These are phyloP conservation scores for Rhytidiadelphus loreus DNA, from an alignment of 225 moss, liverwort and hornwort genomes.

Conservation along the genomic window DNA sequence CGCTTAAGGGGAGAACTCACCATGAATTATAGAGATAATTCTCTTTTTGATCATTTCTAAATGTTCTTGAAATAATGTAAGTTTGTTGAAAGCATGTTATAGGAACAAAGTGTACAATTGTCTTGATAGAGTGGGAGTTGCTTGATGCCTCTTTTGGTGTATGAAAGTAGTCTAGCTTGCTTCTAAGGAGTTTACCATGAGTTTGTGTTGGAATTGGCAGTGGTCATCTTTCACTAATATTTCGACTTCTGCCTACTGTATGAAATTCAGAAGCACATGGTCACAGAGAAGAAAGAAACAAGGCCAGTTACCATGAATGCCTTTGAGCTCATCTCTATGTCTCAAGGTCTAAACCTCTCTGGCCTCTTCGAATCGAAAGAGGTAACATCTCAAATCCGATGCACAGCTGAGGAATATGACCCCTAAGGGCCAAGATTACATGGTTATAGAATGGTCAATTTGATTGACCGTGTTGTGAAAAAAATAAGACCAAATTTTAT, in stretches of 20 bases:
- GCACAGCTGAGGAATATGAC: not conserved
- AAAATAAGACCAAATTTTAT: not conserved
- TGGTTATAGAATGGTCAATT: not conserved
- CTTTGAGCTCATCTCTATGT: slow-evolving; percentile 93
- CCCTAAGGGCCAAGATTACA: too few relatives aligned
- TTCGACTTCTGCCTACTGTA: not conserved
- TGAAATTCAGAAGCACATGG: slow-evolving; percentile 62
- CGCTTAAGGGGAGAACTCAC: too few relatives aligned
- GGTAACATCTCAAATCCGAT: not conserved
- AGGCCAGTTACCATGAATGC: slow-evolving; percentile 88
- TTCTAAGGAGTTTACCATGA: not conserved
- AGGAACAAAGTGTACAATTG: not conserved
- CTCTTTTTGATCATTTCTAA: not conserved
- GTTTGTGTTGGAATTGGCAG: not conserved
- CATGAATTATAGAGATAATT: not conserved
- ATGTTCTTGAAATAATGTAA: not conserved
- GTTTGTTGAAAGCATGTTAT: not conserved
- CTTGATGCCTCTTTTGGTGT: not conserved
- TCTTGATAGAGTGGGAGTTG: not conserved
- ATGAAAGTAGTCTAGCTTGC: not conserved
- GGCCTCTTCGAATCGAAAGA: slow-evolving; percentile 68
- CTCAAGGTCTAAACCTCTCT: slow-evolving; percentile 83
- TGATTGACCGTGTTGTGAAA: not conserved
- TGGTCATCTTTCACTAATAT: not conserved
- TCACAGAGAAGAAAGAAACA: slow-evolving; percentile 79